Evolutionary conservation across 306 rosid species (phyloP).

Genomic region (Inga oerstediana): DNA sequence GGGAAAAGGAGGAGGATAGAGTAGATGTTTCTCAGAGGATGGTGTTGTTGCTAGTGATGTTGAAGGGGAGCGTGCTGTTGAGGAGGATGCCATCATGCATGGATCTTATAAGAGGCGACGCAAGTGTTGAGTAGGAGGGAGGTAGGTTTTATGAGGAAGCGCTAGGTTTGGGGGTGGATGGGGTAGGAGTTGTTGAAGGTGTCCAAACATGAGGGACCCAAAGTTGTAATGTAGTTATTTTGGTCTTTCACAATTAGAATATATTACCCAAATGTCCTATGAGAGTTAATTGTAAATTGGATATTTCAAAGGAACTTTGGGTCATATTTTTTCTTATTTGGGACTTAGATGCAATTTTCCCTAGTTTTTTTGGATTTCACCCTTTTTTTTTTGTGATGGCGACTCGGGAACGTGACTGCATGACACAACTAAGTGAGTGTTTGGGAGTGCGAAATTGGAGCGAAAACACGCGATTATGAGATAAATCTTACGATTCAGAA

Average conservation of each 20-base stretch:
- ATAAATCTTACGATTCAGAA: no score
- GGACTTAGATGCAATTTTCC: no score
- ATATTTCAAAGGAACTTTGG: no score
- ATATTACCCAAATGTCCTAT: no score
- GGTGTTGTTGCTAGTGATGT: slow-evolving; percentile 61
- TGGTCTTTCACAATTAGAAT: no score
- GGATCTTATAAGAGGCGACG: slow-evolving; percentile 57
- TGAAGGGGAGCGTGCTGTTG: slow-evolving; percentile 66
- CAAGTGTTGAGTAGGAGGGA: slow-evolving; percentile 51
- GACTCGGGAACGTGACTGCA: slow-evolving; percentile 44
- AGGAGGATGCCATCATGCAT: slow-evolving; percentile 62
- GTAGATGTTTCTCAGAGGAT: no score
- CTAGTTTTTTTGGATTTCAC: background rate
- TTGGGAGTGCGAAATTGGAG: no score
- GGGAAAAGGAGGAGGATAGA: slow-evolving; percentile 49
- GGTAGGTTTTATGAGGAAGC: slow-evolving; percentile 63
- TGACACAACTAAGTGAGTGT: background rate
- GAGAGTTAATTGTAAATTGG: no score
- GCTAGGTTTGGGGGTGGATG: slow-evolving; percentile 52
- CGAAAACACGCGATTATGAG: no score
- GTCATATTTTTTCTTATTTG: no score
- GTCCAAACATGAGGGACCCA: slow-evolving; percentile 55
- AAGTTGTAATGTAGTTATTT: slow-evolving; percentile 33
- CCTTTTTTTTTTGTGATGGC: slow-evolving; percentile 20
- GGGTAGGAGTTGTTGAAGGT: slow-evolving; percentile 74